Base-by-base conservation (phyloP, 805 yeast species). In the Hanseniaspora opuntiae region DNA sequence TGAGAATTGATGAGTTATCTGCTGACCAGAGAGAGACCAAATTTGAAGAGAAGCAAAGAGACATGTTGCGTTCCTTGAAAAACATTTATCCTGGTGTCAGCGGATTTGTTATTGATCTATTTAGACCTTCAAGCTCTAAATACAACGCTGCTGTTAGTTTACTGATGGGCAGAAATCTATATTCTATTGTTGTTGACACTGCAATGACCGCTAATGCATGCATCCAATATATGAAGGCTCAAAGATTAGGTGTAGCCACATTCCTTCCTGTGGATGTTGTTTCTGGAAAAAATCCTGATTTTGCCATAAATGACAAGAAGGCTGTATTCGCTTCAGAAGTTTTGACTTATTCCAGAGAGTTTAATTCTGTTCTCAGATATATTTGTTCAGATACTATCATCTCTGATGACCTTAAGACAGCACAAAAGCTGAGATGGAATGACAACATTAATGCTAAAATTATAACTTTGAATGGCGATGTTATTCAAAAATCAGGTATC, bases 201-300 rank as follows among this genome's bases (percentile, higher is more conserved):
- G 69, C 79, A 6, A 64, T 77, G 10, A 74, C 81, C 22, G 95
- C 94, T 0, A 77, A 79, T 55, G 79, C 80, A 56, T 86, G 95
- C 63, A 84, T 93, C 57, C 77, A 79, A 9, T 83, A 82, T 54
- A 70, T 90, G 63, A 86, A 87, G 60, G 89, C 85, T 58, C 90
- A 90, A 63, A 75, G 96, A 58, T 72, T 83, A 12, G 97, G 97
- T 46, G 74, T 76, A 8, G 88, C 93, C 1, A 79, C 94, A 0
- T 89, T 93, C 61, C 83, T 93, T 56, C 97, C 98, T 0, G 68
- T 93, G 50, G 93, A 88, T 61, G 74, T 88, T 1, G 81, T 93
- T 33, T 76, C 72, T 9, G 54, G 54, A 11, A 77, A 79, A 1
- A 84, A 82, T 2, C 74, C 81, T 51, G 86, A 95, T n/a, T 57